Evolutionary conservation across 495 filamentous ascomycete genomes (phyloP).

Genomic region (Achaetomiella virescens): DNA sequence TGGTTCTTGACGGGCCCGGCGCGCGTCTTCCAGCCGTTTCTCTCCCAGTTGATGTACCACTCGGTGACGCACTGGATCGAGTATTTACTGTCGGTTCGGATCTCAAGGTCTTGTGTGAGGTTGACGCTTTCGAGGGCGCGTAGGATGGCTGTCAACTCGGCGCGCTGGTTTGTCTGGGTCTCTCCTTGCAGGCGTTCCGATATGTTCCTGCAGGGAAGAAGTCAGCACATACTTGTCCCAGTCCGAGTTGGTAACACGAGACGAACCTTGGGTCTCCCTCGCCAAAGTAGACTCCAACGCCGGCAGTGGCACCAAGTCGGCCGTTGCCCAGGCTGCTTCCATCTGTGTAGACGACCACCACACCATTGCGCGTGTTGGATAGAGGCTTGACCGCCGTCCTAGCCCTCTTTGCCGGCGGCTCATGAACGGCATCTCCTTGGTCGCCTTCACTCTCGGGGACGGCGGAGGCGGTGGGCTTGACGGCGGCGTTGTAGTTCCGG

Average conservation of each 20-base stretch:
- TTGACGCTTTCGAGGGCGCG: constrained; percentile 69
- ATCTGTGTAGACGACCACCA: constrained; percentile 78
- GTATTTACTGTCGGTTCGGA: constrained; percentile 81
- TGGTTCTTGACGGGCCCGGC: constrained; percentile 74
- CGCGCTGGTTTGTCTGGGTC: constrained; percentile 87
- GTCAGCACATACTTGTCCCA: not conserved
- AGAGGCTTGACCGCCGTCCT: constrained; percentile 37
- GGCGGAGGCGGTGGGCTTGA: constrained; percentile 28
- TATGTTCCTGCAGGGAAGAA: constrained; percentile 51
- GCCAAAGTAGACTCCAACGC: constrained; percentile 86
- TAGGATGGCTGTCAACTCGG: constrained; percentile 81
- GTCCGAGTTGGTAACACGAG: not conserved
- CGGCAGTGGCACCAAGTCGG: constrained; percentile 60
- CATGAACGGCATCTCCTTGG: constrained; percentile 26
- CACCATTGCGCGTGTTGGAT: constrained; percentile 9
- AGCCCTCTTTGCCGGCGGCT: constrained; percentile 51
- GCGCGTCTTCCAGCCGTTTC: constrained; percentile 71
- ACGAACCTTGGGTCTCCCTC: constrained; percentile 61
- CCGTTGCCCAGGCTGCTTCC: constrained; percentile 80
- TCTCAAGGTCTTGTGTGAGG: constrained; percentile 50
- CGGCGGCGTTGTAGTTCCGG: constrained; percentile 35
- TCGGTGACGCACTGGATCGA: constrained; percentile 82
- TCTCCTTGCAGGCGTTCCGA: constrained; percentile 71
- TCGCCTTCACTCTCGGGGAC: constrained; percentile 24
- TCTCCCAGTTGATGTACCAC: constrained; percentile 76